Percentiles rank a stretch among this genome's conserved stretches.
Conservation (phyloP, 1,284 basidiomycete genomes). For the Moniliella sp. region DNA sequence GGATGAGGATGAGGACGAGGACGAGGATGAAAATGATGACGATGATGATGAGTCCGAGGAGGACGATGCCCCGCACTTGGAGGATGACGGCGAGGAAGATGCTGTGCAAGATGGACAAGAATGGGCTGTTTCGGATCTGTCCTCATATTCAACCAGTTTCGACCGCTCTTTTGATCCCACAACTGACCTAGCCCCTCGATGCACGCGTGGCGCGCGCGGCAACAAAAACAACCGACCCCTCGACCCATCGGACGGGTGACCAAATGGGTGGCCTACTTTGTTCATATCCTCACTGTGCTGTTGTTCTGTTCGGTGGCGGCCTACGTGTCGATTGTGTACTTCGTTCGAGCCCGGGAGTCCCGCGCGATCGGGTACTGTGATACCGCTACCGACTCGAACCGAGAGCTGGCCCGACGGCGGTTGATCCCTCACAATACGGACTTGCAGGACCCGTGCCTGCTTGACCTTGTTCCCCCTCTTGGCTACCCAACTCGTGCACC, state of each 20-base stretch:
- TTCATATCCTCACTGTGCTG: not conserved
- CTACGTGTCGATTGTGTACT: slow-evolving; percentile 11
- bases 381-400: slow-evolving; percentile 8
- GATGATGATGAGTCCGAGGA: not conserved
- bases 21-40: not conserved
- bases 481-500: slow-evolving; percentile 12
- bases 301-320: slow-evolving; percentile 3
- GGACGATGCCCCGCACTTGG: not conserved
- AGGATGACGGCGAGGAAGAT: not conserved
- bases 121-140: not conserved
- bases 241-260: slow-evolving; percentile 6
- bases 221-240: slow-evolving; percentile 1
- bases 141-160: slow-evolving; percentile 5
- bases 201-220: not conserved
- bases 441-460: not conserved
- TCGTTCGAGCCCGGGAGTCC: slow-evolving; percentile 9
- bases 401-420: slow-evolving; percentile 4
- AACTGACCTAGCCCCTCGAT: slow-evolving; percentile 4
- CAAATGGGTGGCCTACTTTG: slow-evolving; percentile 2
- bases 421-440: not conserved
- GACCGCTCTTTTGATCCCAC: slow-evolving; percentile 7
- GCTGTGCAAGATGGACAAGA: not conserved
- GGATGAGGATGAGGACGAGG: not conserved
- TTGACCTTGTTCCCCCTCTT: not conserved
- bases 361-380: slow-evolving; percentile 20